These are phyloP conservation scores for Pleurotus tuber-regium DNA, from an alignment of 768 basidiomycete species.

Conservation along the genomic window DNA sequence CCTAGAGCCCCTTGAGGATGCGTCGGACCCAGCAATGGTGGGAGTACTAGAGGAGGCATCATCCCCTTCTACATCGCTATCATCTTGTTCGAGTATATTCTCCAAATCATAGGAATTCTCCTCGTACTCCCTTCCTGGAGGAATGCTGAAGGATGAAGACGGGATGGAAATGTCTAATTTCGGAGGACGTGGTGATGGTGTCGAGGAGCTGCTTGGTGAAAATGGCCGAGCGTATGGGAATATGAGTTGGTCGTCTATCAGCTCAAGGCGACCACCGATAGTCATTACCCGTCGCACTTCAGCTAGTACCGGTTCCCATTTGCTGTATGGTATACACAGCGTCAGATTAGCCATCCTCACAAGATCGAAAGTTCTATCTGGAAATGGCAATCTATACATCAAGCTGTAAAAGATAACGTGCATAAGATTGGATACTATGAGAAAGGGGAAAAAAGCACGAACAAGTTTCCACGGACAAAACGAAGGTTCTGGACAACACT, in stretches of 20 bases:
- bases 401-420: conserved; percentile 24
- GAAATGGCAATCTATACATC: conserved; percentile 40
- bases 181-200: neutral
- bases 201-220: neutral
- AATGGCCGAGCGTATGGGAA: conserved; percentile 31
- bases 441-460: conserved; percentile 18
- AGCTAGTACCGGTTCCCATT: conserved; percentile 40
- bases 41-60: neutral
- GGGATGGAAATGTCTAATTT: conserved; percentile 5
- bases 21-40: conserved; percentile 4
- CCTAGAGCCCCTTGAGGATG: conserved; percentile 2
- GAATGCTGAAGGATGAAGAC: conserved; percentile 7
- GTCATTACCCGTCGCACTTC: conserved; percentile 44
- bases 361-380: conserved; percentile 42
- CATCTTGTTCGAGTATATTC: conserved; percentile 3
- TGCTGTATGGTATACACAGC: conserved; percentile 35
- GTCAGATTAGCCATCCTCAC: conserved; percentile 48
- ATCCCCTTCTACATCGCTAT: conserved; percentile 8
- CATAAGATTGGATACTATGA: neutral
- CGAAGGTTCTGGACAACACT: conserved; percentile 22
- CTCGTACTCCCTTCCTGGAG: conserved; percentile 2
- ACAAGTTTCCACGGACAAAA: conserved; percentile 45
- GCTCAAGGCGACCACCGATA: conserved; percentile 42
- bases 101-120: conserved; percentile 1
- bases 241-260: conserved; percentile 45